Evolutionary conservation across 2,329 filamentous ascomycete species (phyloP).

Genomic region (Ophiocordyceps australis): DNA sequence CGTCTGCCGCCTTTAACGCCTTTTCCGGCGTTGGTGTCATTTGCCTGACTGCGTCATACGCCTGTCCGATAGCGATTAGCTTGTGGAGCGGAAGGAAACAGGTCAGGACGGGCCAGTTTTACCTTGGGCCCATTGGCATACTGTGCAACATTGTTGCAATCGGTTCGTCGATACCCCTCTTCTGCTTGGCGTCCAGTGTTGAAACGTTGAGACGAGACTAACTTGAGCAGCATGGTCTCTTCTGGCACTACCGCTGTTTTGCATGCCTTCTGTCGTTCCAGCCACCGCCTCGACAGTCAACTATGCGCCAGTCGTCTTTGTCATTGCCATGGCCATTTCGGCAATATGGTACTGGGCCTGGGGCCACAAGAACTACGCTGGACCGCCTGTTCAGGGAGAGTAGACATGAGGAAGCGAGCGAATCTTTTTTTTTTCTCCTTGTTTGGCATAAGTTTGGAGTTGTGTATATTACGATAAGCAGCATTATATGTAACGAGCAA

Average conservation of each 20-base stretch:
- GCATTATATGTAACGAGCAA: too few species aligned
- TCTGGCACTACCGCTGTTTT: conserved; percentile 56
- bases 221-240: conserved; percentile 37
- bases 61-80: conserved; percentile 46
- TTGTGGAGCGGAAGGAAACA: conserved; percentile 41
- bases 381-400: conserved; percentile 31
- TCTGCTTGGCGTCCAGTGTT: neutral
- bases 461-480: too few species aligned
- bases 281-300: conserved; percentile 44
- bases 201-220: too few species aligned
- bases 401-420: neutral
- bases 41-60: conserved; percentile 50
- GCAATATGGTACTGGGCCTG: conserved; percentile 49
- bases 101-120: conserved; percentile 36
- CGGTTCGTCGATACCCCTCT: conserved; percentile 22
- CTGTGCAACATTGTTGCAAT: conserved; percentile 47
- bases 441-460: too few species aligned
- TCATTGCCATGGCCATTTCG: conserved; percentile 42
- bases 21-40: conserved; percentile 56
- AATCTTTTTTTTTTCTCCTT: too few species aligned
- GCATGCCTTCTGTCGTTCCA: conserved; percentile 48
- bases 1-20: conserved; percentile 50
- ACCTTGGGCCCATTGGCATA: conserved; percentile 41
- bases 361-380: conserved; percentile 51
- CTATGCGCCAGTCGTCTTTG: conserved; percentile 60